Evolutionary conservation across 768 basidiomycete species (phyloP).

Genomic region (Psilocybe subaeruginosa): DNA sequence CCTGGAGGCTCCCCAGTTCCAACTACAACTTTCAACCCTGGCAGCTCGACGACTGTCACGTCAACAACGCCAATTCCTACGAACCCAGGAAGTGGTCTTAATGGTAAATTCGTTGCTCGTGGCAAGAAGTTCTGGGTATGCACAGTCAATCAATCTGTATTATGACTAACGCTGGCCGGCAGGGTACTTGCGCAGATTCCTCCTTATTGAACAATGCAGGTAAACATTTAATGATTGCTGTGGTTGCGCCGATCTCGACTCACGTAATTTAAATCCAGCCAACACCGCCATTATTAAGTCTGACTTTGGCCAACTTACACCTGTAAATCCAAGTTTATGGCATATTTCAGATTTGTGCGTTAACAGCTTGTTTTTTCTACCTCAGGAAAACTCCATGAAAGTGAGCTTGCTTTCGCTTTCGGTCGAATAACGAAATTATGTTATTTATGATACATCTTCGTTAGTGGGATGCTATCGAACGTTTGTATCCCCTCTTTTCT

Average conservation of each 20-base stretch:
- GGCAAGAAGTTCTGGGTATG: slow-evolving; percentile 38
- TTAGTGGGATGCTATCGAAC: slow-evolving; percentile 44
- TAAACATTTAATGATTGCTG: slow-evolving; percentile 9
- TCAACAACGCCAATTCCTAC: slow-evolving; percentile 9
- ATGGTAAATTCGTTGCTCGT: slow-evolving; percentile 31
- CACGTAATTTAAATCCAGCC: slow-evolving; percentile 19
- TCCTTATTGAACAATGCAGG: slow-evolving; percentile 33
- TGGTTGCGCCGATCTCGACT: background rate
- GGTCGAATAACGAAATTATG: background rate
- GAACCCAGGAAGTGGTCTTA: slow-evolving; percentile 25
- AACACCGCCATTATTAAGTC: slow-evolving; percentile 36
- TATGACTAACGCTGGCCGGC: background rate
- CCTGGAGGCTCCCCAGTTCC: slow-evolving; percentile 4
- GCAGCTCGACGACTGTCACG: slow-evolving; percentile 2
- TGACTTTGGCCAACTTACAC: slow-evolving; percentile 45
- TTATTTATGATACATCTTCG: background rate
- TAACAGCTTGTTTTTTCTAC: background rate
- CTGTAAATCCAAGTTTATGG: slow-evolving; percentile 20
- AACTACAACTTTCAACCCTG: slow-evolving; percentile 3
- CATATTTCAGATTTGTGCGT: background rate
- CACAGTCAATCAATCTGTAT: no score
- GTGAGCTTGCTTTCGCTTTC: slow-evolving; percentile 15
- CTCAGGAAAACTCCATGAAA: slow-evolving; percentile 47
- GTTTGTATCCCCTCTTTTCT: slow-evolving; percentile 17
- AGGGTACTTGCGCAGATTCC: slow-evolving; percentile 30